Base-by-base conservation (phyloP, 192 early-diverging fungal species). In the Coemansia sp. region DNA sequence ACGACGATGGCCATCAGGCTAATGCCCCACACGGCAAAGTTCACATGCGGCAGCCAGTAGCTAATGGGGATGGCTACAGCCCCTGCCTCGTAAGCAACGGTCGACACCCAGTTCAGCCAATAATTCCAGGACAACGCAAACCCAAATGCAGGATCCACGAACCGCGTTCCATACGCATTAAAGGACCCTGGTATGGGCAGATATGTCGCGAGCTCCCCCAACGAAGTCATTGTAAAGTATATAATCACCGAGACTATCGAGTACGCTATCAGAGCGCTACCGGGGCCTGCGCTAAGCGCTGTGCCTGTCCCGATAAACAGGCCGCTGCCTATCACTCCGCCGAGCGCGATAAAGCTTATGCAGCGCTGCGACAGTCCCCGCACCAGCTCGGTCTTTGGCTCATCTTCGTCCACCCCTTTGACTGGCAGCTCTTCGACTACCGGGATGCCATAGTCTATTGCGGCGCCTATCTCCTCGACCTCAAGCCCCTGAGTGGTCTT, bases 161-260 rank as follows among this genome's bases (percentile, higher is more conserved):
- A 93, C 27, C 88, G 83, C 22, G 82, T 80, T 14, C 86, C 87
- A 56, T 87, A 87, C 19, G 83, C 85, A 39, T 86, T 88, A 60
- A 92, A 92, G 29, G 85, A 84, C 10, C 90, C 92, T 1, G 89
- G 83, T 7, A 90, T 81, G 2, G 91, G 88, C 56, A 93, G 82
- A 40, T 84, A 84, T 0, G 91, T 84, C 0, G 88, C 82, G 83
- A 93, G 87, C 72, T 94, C 92, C 56, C 89, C 90, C 58, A 94
- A 73, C 56, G 85, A 87, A 5, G 85, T 88, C 70, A 88, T 84
- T 36, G 85, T 78, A 63, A 83, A 88, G 40, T 78, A 88, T 9
- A 85, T 85, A 38, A 86, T 81, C n/a, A 72, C 68, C 2, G 84
- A 85, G 19, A 86, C 87, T 36, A 87, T 60, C 12, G 56, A 56